Percentiles rank a stretch among this genome's conserved stretches.
phyloP scores from a whole-genome alignment of 129 eudicot species.

The carrot (Daucus carota) region DH1_v3.0 NC_030381.2:35408001-35408500 shows the following conservation, averaged over 20 bases:
- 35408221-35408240: not conserved
- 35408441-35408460: too few relatives aligned
- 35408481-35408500: too few relatives aligned
- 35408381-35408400: not conserved
- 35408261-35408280: not conserved
- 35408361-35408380: not conserved
- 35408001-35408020: slow-evolving; percentile 1
- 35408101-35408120: not conserved
- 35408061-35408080: slow-evolving; percentile 1
- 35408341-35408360: not conserved
- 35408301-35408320: not conserved
- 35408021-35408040: not conserved
- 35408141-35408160: not conserved
- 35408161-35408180: not conserved
- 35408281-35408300: not conserved
- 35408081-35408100: not conserved
- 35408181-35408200: not conserved
- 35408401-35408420: not conserved
- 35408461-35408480: too few relatives aligned
- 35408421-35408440: not conserved
- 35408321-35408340: not conserved
- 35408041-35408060: slow-evolving; percentile 7
- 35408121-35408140: not conserved
- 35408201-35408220: not conserved
- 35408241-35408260: not conserved